Percentiles rank a stretch among this genome's conserved stretches.
phyloP scores from a whole-genome alignment of 768 basidiomycete genomes.

The Xerocomus spinulosus region DNA sequence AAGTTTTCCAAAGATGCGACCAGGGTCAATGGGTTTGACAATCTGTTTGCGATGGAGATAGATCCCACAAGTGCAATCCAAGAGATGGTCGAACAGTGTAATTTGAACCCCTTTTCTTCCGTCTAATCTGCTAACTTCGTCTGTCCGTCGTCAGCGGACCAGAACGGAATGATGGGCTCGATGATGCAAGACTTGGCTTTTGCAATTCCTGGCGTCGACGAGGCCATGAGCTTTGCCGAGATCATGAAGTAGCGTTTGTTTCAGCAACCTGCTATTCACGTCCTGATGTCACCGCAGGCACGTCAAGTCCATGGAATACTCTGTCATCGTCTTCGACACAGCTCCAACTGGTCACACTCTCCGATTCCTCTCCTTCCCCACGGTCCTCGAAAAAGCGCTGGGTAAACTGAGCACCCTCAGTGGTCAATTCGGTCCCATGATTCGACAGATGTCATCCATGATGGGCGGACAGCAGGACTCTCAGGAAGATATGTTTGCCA shows the following conservation, averaged over 20 bases:
- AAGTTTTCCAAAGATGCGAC: constrained; percentile 99
- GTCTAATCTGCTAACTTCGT: background rate
- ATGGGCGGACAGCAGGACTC: constrained; percentile 89
- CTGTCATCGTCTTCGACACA: constrained; percentile 99
- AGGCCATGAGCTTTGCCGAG: constrained; percentile 99
- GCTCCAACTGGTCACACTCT: constrained; percentile 98
- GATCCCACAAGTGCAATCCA: constrained; percentile 97
- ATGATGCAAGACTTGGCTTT: constrained; percentile 99
- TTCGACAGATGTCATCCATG: constrained; percentile 92
- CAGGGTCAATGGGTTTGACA: constrained; percentile 95
- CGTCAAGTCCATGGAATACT: constrained; percentile 99
- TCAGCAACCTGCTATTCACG: background rate
- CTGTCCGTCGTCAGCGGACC: constrained; percentile 53
- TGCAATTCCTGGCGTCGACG: constrained; percentile 98
- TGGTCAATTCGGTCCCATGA: constrained; percentile 95
- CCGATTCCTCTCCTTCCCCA: constrained; percentile 98
- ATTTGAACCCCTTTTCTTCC: constrained; percentile 18
- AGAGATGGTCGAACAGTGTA: constrained; percentile 98
- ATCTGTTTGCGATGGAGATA: constrained; percentile 98
- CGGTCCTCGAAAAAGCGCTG: constrained; percentile 93
- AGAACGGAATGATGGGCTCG: constrained; percentile 92
- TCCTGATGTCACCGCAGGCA: constrained; percentile 51
- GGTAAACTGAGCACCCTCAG: constrained; percentile 93
- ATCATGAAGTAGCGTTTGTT: constrained; percentile 83
- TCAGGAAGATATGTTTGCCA: constrained; percentile 98